These are phyloP conservation scores for Phytopythium sindhum DNA, from an alignment of 352 stramenopile genomes.

Conservation along the genomic window DNA sequence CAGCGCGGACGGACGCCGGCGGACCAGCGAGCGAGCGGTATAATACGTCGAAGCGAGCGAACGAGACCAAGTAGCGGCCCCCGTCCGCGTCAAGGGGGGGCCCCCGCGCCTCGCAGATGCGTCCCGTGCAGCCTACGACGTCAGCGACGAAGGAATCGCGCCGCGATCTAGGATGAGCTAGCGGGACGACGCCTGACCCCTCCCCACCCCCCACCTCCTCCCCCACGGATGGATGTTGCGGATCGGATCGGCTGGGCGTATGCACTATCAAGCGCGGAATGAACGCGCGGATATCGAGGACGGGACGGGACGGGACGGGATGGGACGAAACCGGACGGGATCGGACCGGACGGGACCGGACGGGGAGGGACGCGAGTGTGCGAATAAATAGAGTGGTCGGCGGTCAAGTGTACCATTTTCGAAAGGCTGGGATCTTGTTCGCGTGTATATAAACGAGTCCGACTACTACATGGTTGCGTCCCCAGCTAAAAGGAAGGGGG, in stretches of 20 bases:
- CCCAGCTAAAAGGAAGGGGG: no score
- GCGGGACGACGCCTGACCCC: constrained; percentile 20
- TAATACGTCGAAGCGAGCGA: constrained; percentile 28
- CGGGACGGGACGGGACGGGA: neutral
- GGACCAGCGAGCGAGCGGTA: constrained; percentile 25
- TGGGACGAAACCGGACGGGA: neutral
- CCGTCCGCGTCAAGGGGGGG: constrained; percentile 18
- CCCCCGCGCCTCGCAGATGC: constrained; percentile 12
- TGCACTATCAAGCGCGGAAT: constrained; percentile 2
- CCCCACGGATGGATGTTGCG: no score
- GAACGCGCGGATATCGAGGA: constrained; percentile 1
- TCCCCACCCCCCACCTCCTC: no score
- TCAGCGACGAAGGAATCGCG: constrained; percentile 14
- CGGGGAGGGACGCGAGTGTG: neutral
- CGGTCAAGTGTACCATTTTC: constrained; percentile 6
- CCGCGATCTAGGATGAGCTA: constrained; percentile 36
- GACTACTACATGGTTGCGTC: neutral
- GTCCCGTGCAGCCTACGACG: constrained; percentile 10
- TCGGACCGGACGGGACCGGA: neutral
- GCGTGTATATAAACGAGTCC: constrained; percentile 5
- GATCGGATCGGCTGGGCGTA: neutral
- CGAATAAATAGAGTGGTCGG: constrained; percentile 8
- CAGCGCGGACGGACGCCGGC: constrained; percentile 14
- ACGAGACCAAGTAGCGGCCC: constrained; percentile 29
- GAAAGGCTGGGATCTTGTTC: neutral